Evolutionary conservation across 306 rosid species (phyloP).

Genomic region (Cucurbita maxima): DNA sequence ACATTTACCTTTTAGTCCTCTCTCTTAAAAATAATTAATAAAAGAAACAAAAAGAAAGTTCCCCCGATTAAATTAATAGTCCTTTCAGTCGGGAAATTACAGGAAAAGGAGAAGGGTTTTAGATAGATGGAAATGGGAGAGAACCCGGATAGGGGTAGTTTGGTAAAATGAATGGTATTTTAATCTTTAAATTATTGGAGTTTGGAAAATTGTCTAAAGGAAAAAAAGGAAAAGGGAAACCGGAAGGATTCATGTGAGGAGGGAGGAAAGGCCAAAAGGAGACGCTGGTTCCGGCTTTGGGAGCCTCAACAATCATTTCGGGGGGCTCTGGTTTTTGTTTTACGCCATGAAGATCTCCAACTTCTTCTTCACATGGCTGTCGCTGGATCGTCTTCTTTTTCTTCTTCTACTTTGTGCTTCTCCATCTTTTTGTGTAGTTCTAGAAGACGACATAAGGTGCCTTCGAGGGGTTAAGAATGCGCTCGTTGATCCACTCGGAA

Average conservation of each 20-base stretch:
- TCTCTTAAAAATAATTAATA: too few relatives aligned
- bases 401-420: background rate
- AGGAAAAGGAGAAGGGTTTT: too few relatives aligned
- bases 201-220: background rate
- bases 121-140: background rate
- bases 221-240: background rate
- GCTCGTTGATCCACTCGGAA: conserved; percentile 18
- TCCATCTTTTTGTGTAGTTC: conserved; percentile 11
- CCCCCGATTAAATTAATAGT: too few relatives aligned
- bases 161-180: background rate
- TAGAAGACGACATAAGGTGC: conserved; percentile 45
- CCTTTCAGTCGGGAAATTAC: too few relatives aligned
- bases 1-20: background rate
- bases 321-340: background rate
- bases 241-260: background rate
- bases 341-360: background rate
- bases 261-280: background rate
- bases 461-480: conserved; percentile 30
- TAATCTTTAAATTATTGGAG: background rate
- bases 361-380: background rate
- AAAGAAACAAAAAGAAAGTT: too few relatives aligned
- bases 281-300: background rate
- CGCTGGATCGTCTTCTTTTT: background rate
- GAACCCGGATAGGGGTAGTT: background rate
- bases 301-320: background rate